These are phyloP conservation scores for Zygoascus biomembranicola DNA, from an alignment of 805 yeast genomes.

Conservation along the genomic window DNA sequence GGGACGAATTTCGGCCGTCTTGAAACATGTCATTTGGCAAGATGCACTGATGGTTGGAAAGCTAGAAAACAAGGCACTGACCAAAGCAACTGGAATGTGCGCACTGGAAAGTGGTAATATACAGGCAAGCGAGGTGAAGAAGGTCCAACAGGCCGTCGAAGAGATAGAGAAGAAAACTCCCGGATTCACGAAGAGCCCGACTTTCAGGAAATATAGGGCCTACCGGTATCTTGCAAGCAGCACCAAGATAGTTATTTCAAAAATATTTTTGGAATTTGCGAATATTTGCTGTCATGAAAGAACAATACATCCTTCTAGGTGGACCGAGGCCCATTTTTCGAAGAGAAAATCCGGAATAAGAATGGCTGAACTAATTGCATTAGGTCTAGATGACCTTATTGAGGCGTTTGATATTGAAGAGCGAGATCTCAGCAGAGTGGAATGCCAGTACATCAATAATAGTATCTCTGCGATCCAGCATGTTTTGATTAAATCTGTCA, in stretches of 20 bases:
- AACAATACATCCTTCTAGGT: slow-evolving; percentile 13
- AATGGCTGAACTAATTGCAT: slow-evolving; percentile 21
- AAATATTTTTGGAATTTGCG: slow-evolving; percentile 15
- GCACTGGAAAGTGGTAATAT: slow-evolving; percentile 6
- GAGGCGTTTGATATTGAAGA: background rate
- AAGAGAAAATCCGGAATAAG: slow-evolving; percentile 19
- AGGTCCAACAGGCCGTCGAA: slow-evolving; percentile 14
- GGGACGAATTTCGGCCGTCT: slow-evolving; percentile 18
- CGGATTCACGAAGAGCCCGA: background rate
- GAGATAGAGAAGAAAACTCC: slow-evolving; percentile 10
- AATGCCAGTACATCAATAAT: slow-evolving; percentile 11
- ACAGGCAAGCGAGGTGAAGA: slow-evolving; percentile 13
- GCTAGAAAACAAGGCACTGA: slow-evolving; percentile 1
- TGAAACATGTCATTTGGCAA: slow-evolving; percentile 23
- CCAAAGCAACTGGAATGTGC: slow-evolving; percentile 17
- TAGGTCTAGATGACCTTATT: slow-evolving; percentile 1
- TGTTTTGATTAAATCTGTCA: slow-evolving; percentile 13
- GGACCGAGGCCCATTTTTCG: background rate
- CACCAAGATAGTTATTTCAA: slow-evolving; percentile 8
- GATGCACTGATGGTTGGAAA: slow-evolving; percentile 13
- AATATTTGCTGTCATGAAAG: slow-evolving; percentile 13
- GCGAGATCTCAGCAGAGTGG: slow-evolving; percentile 3
- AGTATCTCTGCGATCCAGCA: slow-evolving; percentile 11
- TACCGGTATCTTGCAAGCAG: slow-evolving; percentile 13
- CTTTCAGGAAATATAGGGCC: slow-evolving; percentile 11